Evolutionary conservation across 1,284 basidiomycete genomes (phyloP).

Genomic region (Tilletia indica): DNA sequence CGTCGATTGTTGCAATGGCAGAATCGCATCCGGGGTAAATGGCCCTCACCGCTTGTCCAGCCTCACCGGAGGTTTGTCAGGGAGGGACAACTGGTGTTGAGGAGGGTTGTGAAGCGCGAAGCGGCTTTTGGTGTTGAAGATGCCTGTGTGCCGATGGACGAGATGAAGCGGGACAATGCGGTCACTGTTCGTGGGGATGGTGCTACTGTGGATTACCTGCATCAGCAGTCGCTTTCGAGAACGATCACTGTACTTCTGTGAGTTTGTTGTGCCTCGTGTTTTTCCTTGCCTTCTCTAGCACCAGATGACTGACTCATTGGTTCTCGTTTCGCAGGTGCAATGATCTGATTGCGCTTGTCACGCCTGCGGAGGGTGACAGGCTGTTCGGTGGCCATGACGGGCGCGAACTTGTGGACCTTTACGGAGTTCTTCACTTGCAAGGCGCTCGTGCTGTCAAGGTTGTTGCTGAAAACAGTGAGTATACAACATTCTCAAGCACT

Average conservation of each 20-base stretch:
- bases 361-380: conserved; percentile 18
- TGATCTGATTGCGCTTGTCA: conserved; percentile 62
- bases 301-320: conserved; percentile 75
- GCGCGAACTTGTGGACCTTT: neutral
- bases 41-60: conserved; percentile 92
- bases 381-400: neutral
- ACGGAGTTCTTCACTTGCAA: conserved; percentile 17
- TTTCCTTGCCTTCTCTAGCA: conserved; percentile 59
- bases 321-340: conserved; percentile 67
- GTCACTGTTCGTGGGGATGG: neutral
- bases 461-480: conserved; percentile 23
- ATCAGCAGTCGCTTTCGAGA: conserved; percentile 57
- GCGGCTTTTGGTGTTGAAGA: conserved; percentile 60
- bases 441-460: conserved; percentile 20
- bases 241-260: conserved; percentile 66
- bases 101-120: conserved; percentile 83
- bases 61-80: conserved; percentile 75
- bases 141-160: neutral
- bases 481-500: conserved; percentile 18
- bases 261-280: neutral
- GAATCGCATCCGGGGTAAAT: conserved; percentile 79
- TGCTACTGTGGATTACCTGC: conserved; percentile 71
- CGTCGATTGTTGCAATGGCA: conserved; percentile 65
- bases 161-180: conserved; percentile 19
- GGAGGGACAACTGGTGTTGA: conserved; percentile 71